Evolutionary conservation across 139 green algal genomes (phyloP), one percentile per base, ranked within the genome.

Genomic region (Yamagishiella unicocca): DNA sequence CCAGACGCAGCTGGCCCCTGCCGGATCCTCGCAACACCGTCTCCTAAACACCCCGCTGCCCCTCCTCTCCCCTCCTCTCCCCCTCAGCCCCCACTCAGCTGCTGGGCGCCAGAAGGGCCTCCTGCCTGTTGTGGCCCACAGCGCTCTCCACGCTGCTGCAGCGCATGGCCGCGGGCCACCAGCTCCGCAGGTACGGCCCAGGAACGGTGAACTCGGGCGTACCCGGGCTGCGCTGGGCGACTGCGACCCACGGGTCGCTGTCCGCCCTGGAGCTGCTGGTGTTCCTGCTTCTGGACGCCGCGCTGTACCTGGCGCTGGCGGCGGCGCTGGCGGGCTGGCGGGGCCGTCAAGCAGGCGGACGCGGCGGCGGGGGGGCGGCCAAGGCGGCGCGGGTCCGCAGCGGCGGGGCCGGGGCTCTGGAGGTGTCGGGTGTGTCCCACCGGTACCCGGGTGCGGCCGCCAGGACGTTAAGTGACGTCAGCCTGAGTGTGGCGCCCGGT

Each of bases 121-220:
- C 22, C 6, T 84, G 77, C 77, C 77, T 84, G 37, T n/a, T 84
- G 27, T 84, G 77, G 77, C 77, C 77, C 37, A 40, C 21, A 2
- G 55, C 77, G 35, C 38, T 84, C 29, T 45, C 37, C 10, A 24
- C 37, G 25, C 31, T 68, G 38, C 77, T 84, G 55, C 77, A 84
- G 55, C 77, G 77, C 37, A 61, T 84, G 77, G 77, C 55, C 0
- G 37, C 55, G 9, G 77, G 55, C 12, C 77, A 84, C 77, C 55
- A 73, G 37, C 37, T 73, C 5, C 35, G 55, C 2, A 35, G 77
- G 17, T 73, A 55, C 25, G 77, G 55, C 6, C 35, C 33, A 53
- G 53, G 31, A 9, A 24, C 37, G 4, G 27, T 31, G 14, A 25
- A 33, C 25, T 31, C 55, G 21, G 55, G 7, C 46, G 38, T 58